Conservation (phyloP, 768 basidiomycete species). For the Leccinum boreale region DNA sequence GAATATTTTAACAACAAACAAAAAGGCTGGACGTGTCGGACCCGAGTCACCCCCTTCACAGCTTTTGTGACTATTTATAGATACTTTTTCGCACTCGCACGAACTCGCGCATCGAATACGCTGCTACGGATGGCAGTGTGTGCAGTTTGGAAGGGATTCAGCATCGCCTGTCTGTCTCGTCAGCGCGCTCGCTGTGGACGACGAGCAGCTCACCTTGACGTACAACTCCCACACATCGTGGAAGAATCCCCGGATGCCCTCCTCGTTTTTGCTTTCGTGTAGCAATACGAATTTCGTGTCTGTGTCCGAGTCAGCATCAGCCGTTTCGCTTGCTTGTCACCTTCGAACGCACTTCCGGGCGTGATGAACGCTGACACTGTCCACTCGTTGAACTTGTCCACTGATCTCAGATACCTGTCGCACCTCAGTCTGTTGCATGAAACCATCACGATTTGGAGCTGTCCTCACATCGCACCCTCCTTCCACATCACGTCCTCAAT, state of each 20-base stretch:
- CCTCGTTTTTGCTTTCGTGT: slow-evolving; percentile 96
- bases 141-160: slow-evolving; percentile 97
- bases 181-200: not conserved
- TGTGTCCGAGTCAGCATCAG: slow-evolving; percentile 30
- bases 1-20: slow-evolving; percentile 15
- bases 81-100: slow-evolving; percentile 83
- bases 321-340: not conserved
- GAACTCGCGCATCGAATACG: slow-evolving; percentile 80
- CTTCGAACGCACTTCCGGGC: slow-evolving; percentile 71
- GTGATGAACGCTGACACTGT: slow-evolving; percentile 95
- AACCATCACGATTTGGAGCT: slow-evolving; percentile 1
- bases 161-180: slow-evolving; percentile 54
- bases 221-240: slow-evolving; percentile 97
- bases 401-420: slow-evolving; percentile 86
- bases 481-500: slow-evolving; percentile 91
- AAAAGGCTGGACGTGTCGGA: slow-evolving; percentile 11
- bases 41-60: slow-evolving; percentile 18
- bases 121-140: slow-evolving; percentile 78
- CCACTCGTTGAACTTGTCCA: slow-evolving; percentile 99
- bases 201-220: slow-evolving; percentile 67
- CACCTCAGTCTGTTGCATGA: slow-evolving; percentile 14
- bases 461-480: slow-evolving; percentile 73
- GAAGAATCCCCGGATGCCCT: slow-evolving; percentile 91
- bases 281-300: slow-evolving; percentile 94
- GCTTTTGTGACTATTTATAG: slow-evolving; percentile 36